Evolutionary conservation across 805 yeast species (phyloP).

Genomic region (Candida awuae): DNA sequence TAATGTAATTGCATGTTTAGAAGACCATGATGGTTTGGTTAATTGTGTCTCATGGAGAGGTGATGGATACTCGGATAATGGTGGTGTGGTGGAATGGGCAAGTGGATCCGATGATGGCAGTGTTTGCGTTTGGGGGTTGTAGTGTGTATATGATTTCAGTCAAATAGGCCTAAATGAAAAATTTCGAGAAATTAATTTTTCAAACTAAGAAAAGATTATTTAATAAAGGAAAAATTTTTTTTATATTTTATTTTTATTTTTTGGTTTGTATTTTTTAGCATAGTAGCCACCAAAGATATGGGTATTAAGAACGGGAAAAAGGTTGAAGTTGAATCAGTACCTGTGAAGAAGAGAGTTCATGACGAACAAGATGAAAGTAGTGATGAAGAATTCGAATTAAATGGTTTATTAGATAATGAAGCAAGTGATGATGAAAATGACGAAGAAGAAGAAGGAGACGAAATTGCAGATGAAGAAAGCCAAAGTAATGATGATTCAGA

Average conservation of each 20-base stretch:
- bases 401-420: constrained; percentile 36
- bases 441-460: constrained; percentile 18
- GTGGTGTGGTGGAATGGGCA: background rate
- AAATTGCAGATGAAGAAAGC: constrained; percentile 29
- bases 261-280: background rate
- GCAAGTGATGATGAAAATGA: constrained; percentile 31
- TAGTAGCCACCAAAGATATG: too few species aligned
- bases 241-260: background rate
- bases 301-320: background rate
- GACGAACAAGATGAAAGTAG: constrained; percentile 20
- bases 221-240: background rate
- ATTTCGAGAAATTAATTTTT: too few species aligned
- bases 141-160: too few species aligned
- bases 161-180: too few species aligned
- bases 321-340: constrained; percentile 16
- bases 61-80: constrained; percentile 4
- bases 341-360: constrained; percentile 14
- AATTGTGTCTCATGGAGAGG: constrained; percentile 13
- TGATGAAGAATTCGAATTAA: constrained; percentile 24
- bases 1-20: constrained; percentile 10
- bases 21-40: constrained; percentile 11
- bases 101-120: background rate
- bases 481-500: too few species aligned
- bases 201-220: too few species aligned
- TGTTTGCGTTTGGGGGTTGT: background rate